A percentile compares a stretch with the other conserved stretches of the same genome.
Conservation (phyloP, 495 filamentous ascomycete species). For the Rhypophila decipiens region DNA sequence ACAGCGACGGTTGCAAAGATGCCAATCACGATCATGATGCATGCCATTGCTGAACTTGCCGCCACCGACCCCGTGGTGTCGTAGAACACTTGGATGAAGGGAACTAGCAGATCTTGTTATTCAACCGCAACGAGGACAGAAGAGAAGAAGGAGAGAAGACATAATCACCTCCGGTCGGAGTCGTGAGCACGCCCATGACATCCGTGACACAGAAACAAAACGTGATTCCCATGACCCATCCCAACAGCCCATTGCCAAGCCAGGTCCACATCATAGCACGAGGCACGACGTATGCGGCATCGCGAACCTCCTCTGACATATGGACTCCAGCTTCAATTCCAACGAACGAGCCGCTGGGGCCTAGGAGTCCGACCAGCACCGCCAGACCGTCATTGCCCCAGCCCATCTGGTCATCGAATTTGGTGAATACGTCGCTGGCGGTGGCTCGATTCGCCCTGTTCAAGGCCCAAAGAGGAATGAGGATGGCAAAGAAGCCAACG, state of each 20-base stretch:
- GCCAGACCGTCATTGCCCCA: slow-evolving; percentile 49
- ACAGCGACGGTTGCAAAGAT: slow-evolving; percentile 41
- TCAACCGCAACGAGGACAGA: too few species aligned
- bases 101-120: too few species aligned
- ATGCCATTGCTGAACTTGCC: slow-evolving; percentile 40
- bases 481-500: slow-evolving; percentile 55
- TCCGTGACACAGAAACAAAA: slow-evolving; percentile 40
- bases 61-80: slow-evolving; percentile 34
- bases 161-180: slow-evolving; percentile 43
- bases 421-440: slow-evolving; percentile 46
- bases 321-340: slow-evolving; percentile 19
- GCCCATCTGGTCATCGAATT: slow-evolving; percentile 47
- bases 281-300: slow-evolving; percentile 41
- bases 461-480: slow-evolving; percentile 55
- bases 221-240: slow-evolving; percentile 39
- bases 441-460: slow-evolving; percentile 41
- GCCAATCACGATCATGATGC: slow-evolving; percentile 39
- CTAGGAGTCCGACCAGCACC: slow-evolving; percentile 36
- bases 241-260: slow-evolving; percentile 31
- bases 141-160: too few species aligned
- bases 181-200: slow-evolving; percentile 22
- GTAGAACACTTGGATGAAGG: slow-evolving; percentile 49
- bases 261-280: slow-evolving; percentile 39
- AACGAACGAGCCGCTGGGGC: slow-evolving; percentile 12
- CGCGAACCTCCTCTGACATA: slow-evolving; percentile 43